Evolutionary conservation across 352 stramenopile species (phyloP).

Genomic region (Phytophthora uliginosa): DNA sequence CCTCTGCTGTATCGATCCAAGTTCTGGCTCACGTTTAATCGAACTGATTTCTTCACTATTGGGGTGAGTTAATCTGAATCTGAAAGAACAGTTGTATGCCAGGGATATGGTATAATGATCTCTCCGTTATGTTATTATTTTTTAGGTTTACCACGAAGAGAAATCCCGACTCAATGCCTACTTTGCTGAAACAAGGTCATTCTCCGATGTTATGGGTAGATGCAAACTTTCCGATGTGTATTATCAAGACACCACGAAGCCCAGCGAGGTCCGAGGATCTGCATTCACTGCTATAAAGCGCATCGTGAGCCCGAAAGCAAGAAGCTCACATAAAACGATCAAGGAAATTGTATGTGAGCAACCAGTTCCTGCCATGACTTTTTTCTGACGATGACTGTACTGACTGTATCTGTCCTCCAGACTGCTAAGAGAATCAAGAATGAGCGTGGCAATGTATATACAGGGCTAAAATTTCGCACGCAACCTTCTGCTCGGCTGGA

Average conservation of each 20-base stretch:
- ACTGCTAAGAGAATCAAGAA: conserved; percentile 60
- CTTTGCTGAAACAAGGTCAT: conserved; percentile 15
- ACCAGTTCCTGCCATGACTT: conserved; percentile 2
- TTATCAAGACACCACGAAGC: conserved; percentile 11
- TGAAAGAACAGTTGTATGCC: neutral
- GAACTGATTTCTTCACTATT: conserved; percentile 80
- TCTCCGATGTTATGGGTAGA: conserved; percentile 6
- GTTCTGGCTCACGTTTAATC: conserved; percentile 87
- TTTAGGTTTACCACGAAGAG: conserved; percentile 76
- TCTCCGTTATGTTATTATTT: neutral
- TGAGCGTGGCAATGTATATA: conserved; percentile 67
- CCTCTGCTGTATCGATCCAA: conserved; percentile 82
- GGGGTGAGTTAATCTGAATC: conserved; percentile 47
- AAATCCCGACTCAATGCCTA: conserved; percentile 42
- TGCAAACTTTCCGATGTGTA: conserved; percentile 6
- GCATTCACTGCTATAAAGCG: conserved; percentile 22
- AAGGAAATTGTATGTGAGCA: conserved; percentile 29
- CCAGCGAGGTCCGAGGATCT: conserved; percentile 16
- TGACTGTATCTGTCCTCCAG: conserved; percentile 28
- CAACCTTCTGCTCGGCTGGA: conserved; percentile 41
- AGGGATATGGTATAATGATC: neutral
- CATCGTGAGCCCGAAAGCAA: conserved; percentile 23
- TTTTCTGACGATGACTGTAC: conserved; percentile 5
- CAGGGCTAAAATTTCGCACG: conserved; percentile 63
- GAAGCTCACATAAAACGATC: conserved; percentile 16